A percentile compares a stretch with the other conserved stretches of the same genome.
Conservation (phyloP, 1,139 yeast species). For the Sugiyamaella pinicola region DNA sequence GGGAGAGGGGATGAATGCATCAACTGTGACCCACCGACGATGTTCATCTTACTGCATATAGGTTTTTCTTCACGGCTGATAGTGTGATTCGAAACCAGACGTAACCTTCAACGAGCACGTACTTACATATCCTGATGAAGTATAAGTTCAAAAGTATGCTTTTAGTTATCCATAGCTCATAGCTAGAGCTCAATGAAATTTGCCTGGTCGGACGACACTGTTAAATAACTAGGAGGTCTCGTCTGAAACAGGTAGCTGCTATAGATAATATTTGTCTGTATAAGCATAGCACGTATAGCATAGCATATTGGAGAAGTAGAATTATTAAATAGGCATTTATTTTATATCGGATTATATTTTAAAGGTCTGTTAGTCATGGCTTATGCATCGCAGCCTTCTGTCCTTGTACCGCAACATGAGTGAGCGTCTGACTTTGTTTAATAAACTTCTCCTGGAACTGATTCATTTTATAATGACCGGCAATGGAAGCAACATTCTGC, state of each 20-base stretch:
- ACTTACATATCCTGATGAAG: constrained; percentile 20
- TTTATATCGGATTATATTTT: not conserved
- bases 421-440: constrained; percentile 18
- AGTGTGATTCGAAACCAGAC: too few relatives aligned
- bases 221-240: constrained; percentile 41
- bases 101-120: too few relatives aligned
- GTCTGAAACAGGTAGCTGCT: too few relatives aligned
- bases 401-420: constrained; percentile 5
- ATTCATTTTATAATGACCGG: constrained; percentile 20
- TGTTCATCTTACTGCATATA: too few relatives aligned
- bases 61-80: too few relatives aligned
- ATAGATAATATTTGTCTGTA: too few relatives aligned
- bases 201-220: constrained; percentile 42
- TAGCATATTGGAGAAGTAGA: too few relatives aligned
- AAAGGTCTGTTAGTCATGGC: too few relatives aligned
- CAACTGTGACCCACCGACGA: too few relatives aligned
- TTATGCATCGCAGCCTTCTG: constrained; percentile 1
- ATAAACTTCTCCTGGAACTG: constrained; percentile 21
- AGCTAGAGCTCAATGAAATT: constrained; percentile 38
- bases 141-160: constrained; percentile 3
- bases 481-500: constrained; percentile 17
- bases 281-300: too few relatives aligned
- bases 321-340: too few relatives aligned
- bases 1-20: too few relatives aligned
- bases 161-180: constrained; percentile 19